Conservation (phyloP, 1,139 yeast species). For the Saccharomyces pastorianus region DNA sequence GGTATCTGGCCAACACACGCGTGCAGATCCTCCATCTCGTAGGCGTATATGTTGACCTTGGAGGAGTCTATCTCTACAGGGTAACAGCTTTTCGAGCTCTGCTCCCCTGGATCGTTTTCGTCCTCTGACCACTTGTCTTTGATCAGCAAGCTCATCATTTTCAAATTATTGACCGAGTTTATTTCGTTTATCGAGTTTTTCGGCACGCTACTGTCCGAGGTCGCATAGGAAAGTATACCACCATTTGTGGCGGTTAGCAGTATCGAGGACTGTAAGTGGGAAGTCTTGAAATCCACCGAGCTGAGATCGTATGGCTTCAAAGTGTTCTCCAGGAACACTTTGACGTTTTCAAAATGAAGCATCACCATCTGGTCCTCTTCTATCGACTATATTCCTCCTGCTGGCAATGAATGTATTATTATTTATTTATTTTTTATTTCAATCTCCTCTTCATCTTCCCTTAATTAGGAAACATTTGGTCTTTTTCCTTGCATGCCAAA, state of each 20-base stretch:
- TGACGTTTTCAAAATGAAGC: slow-evolving; percentile 17
- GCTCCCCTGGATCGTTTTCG: slow-evolving; percentile 14
- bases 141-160: slow-evolving; percentile 28
- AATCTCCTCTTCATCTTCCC: not conserved
- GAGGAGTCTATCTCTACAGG: slow-evolving; percentile 1
- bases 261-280: slow-evolving; percentile 21
- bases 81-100: slow-evolving; percentile 13
- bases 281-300: slow-evolving; percentile 9
- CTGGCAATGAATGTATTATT: too few species aligned
- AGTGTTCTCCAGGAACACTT: slow-evolving; percentile 10
- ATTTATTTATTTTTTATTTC: too few species aligned
- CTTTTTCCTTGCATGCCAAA: not conserved
- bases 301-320: slow-evolving; percentile 11
- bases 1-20: slow-evolving; percentile 27
- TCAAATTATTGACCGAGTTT: slow-evolving; percentile 23
- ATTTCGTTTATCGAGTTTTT: slow-evolving; percentile 3
- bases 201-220: slow-evolving; percentile 5
- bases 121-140: slow-evolving; percentile 31
- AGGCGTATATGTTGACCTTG: slow-evolving; percentile 22
- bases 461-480: not conserved
- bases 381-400: too few species aligned
- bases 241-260: slow-evolving; percentile 24
- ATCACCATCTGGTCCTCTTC: slow-evolving; percentile 6
- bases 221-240: slow-evolving; percentile 24
- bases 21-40: slow-evolving; percentile 29